phyloP scores from a whole-genome alignment of 352 stramenopile genomes.

The Phytophthora sp. region DNA sequence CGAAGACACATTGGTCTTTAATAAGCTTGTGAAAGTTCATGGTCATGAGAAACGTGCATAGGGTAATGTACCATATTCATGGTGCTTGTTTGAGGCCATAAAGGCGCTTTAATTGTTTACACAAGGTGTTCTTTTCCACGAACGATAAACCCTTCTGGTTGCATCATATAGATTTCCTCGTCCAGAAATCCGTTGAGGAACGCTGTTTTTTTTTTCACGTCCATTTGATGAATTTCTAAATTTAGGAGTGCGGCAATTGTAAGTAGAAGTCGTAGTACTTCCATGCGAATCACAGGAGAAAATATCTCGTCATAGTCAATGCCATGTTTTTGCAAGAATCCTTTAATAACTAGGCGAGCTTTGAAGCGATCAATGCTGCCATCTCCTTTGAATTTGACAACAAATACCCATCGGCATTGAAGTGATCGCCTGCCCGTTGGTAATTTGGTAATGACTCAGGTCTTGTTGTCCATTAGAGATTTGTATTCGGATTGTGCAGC shows the following conservation, averaged over 20 bases:
- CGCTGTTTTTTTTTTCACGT: constrained; percentile 21
- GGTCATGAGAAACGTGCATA: constrained; percentile 5
- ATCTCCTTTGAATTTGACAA: constrained; percentile 21
- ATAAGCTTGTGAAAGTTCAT: constrained; percentile 14
- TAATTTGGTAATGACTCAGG: no score
- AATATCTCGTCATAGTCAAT: constrained; percentile 17
- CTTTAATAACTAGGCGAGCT: constrained; percentile 6
- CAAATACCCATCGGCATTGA: constrained; percentile 8
- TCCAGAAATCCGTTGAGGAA: constrained; percentile 14
- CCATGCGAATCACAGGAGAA: constrained; percentile 9
- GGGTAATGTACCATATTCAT: constrained; percentile 11
- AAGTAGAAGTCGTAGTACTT: constrained; percentile 7
- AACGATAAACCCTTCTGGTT: constrained; percentile 3
- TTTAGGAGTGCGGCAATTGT: constrained; percentile 12
- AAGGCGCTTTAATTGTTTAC: constrained; percentile 1
- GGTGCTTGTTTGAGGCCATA: constrained; percentile 15
- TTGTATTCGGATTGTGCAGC: no score
- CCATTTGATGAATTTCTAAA: constrained; percentile 19
- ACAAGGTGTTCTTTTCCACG: constrained; percentile 1
- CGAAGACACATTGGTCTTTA: constrained; percentile 20
- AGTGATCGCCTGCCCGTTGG: not conserved
- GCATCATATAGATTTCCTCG: constrained; percentile 11
- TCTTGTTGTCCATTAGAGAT: no score
- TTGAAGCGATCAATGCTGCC: constrained; percentile 17
- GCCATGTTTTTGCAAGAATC: constrained; percentile 2